A percentile compares a stretch with the other conserved stretches of the same genome.
Conservation (phyloP, 1,284 basidiomycete species). For the Sphaerobolus stellatus region DNA sequence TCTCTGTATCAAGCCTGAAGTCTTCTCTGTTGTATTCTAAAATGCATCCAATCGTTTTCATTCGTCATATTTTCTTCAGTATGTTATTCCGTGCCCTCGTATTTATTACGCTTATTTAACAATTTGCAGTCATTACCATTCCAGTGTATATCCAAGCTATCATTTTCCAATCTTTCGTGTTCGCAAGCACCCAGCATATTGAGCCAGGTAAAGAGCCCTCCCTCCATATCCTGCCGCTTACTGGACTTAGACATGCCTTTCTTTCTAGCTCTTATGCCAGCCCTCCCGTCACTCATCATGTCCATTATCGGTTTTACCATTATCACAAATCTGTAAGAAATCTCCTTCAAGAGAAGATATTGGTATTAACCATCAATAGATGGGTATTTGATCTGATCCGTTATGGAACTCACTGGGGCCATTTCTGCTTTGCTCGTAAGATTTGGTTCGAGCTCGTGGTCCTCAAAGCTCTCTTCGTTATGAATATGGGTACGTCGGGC, state of each 20-base stretch:
- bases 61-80: conserved; percentile 4
- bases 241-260: neutral
- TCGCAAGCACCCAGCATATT: too few species aligned
- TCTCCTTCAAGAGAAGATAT: neutral
- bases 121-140: too few species aligned
- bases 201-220: too few species aligned
- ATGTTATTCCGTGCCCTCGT: neutral
- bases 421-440: conserved; percentile 1
- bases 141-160: too few species aligned
- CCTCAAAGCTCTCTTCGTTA: neutral
- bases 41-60: conserved; percentile 4
- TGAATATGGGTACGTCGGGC: neutral
- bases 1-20: too few species aligned
- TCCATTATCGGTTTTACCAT: neutral
- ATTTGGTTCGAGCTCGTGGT: conserved; percentile 9
- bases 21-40: too few species aligned
- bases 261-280: neutral
- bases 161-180: too few species aligned
- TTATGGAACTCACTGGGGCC: neutral
- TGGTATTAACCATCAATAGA: neutral
- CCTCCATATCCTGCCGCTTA: too few species aligned
- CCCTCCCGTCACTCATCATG: neutral
- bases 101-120: too few species aligned
- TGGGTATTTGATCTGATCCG: neutral
- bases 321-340: neutral